These are phyloP conservation scores for Fusarium sp. DNA, from an alignment of 2,329 filamentous ascomycete genomes.

Conservation along the genomic window DNA sequence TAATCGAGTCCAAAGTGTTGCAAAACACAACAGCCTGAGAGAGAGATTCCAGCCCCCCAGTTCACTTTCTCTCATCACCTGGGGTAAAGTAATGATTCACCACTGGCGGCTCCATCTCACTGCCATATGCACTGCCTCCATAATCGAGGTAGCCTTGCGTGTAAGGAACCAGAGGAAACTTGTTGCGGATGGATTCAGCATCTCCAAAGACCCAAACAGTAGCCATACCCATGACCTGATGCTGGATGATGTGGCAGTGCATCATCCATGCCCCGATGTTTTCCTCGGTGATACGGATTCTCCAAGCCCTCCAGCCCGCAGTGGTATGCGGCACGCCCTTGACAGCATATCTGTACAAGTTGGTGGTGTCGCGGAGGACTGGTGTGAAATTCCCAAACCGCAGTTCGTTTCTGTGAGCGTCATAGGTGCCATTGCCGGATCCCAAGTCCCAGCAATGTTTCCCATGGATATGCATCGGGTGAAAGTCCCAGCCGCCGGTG, in stretches of 20 bases:
- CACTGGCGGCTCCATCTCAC: conserved; percentile 23
- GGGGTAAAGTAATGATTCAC: conserved; percentile 25
- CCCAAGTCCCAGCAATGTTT: conserved; percentile 27
- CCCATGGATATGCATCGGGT: conserved; percentile 26
- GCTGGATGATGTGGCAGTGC: conserved; percentile 67
- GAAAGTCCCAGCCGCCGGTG: conserved; percentile 44
- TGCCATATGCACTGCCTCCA: conserved; percentile 58
- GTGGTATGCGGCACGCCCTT: conserved; percentile 52
- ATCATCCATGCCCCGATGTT: conserved; percentile 70
- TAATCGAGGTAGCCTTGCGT: conserved; percentile 54
- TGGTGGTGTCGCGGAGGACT: conserved; percentile 33
- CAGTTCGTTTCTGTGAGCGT: conserved; percentile 12
- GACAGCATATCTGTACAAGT: conserved; percentile 63
- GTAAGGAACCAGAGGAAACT: conserved; percentile 45
- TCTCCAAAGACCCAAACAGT: conserved; percentile 43
- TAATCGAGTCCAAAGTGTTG: no score
- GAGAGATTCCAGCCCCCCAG: no score
- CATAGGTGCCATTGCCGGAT: conserved; percentile 21
- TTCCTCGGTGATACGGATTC: conserved; percentile 53
- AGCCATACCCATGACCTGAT: conserved; percentile 64
- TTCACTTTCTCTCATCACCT: background rate
- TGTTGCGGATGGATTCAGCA: conserved; percentile 25
- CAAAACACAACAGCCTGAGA: no score
- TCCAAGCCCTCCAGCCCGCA: conserved; percentile 69
- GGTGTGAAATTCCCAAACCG: conserved; percentile 26